Evolutionary conservation across 306 rosid species (phyloP), one percentile per base, ranked within the genome.

Genomic region (Senna siamea): DNA sequence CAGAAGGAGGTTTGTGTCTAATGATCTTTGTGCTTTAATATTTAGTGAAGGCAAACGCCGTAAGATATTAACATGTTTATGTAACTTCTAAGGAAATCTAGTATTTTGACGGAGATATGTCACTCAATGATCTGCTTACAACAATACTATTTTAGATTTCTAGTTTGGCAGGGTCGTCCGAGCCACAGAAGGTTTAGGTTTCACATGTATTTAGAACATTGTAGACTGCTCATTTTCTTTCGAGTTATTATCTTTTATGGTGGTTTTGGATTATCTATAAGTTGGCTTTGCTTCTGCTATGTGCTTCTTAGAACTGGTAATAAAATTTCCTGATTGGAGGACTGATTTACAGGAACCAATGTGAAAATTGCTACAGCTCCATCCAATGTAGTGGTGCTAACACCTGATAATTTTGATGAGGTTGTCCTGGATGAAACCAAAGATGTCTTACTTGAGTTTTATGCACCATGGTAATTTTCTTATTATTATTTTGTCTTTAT

Each of bases 361-460:
- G 97, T 90, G 79, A 95, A 95, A 87, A 78, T 95, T 77, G 92
- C 98, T 59, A 55, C 93, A 15, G 78, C 70, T 80, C 93, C 98
- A 58, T 88, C 96, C 71, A 75, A 64, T 47, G 99, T 95, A 22
- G 86, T 86, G 58, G 92, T 92, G 69, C 93, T 95, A 41, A 73
- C 96, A 5, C 9, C 83, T 44, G 96, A 90, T 61, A 92, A 79
- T 70, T 95, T 95, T 77, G 77, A 87, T 50, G 98, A 92, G 74
- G 62, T 95, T 78, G 96, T 90, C 77, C 63, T 90, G 83, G 95
- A 95, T 57, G 85, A 81, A 78, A 90, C 82, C 81, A 95, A 92
- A 69, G 99, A 95, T 82, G 98, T 87, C 46, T 77, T 95, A 84
- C 96, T 95, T 73, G 99, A 95, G 91, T 95, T 92, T 81, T 95